phyloP scores from a whole-genome alignment of 306 rosid species.

The Elaeagnus macrophylla region DNA sequence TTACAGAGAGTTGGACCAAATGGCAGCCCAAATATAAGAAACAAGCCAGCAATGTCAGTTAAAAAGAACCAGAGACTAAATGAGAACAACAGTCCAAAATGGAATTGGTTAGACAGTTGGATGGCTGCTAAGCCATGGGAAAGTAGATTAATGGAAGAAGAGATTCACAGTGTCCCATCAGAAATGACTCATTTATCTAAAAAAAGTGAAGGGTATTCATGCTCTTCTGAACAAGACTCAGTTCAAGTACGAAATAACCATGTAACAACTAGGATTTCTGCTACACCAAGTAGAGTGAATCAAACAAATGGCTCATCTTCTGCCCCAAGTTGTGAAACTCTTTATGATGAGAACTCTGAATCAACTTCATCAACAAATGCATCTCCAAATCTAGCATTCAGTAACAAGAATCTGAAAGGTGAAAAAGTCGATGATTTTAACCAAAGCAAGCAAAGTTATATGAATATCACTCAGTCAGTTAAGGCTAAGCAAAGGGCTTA shows the following conservation, averaged over 20 bases:
- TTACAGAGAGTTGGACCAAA: conserved; percentile 43
- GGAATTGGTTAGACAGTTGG: conserved; percentile 66
- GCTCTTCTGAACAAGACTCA: conserved; percentile 27
- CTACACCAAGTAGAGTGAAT: conserved; percentile 29
- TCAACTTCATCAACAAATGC: conserved; percentile 42
- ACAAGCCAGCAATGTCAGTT: conserved; percentile 27
- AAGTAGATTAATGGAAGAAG: conserved; percentile 48
- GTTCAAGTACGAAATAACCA: conserved; percentile 45
- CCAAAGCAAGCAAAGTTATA: conserved; percentile 42
- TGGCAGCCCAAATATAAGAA: conserved; percentile 50
- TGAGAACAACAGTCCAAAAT: conserved; percentile 34
- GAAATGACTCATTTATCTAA: conserved; percentile 33
- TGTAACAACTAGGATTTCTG: conserved; percentile 43
- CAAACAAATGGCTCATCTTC: conserved; percentile 53
- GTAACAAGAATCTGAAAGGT: conserved; percentile 16
- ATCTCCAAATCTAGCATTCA: conserved; percentile 29
- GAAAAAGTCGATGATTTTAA: conserved; percentile 25
- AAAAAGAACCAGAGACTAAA: conserved; percentile 27
- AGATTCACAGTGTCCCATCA: conserved; percentile 23
- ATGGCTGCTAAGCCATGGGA: conserved; percentile 76
- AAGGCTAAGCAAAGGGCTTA: conserved; percentile 51
- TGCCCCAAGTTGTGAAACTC: conserved; percentile 46
- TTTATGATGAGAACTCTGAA: conserved; percentile 42
- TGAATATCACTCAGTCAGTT: conserved; percentile 53
- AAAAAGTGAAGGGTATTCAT: conserved; percentile 33